Conservation (phyloP, 345 rosid genomes). For the Cardamine resedifolia region DNA sequence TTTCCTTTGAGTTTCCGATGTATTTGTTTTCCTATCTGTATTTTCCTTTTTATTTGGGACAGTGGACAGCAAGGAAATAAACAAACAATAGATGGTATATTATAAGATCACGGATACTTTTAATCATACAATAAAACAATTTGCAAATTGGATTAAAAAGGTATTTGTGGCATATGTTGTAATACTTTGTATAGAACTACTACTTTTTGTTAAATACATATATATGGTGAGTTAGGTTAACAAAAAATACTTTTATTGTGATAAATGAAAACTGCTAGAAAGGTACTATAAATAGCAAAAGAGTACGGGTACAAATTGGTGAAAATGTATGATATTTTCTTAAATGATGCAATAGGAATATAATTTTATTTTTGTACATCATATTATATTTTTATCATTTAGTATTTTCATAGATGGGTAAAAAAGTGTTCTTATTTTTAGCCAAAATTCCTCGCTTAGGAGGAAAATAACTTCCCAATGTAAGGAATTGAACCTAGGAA, state of each 20-base stretch:
- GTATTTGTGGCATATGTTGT: neutral
- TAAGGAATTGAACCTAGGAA: too few relatives aligned
- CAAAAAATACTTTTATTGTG: neutral
- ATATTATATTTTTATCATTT: too few relatives aligned
- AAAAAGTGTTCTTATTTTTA: too few relatives aligned
- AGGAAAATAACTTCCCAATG: too few relatives aligned
- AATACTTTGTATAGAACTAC: neutral
- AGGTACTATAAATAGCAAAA: neutral
- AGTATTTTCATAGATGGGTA: neutral
- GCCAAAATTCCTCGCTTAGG: too few relatives aligned
- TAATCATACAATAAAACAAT: neutral
- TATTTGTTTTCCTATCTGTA: constrained; percentile 31
- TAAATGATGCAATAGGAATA: too few relatives aligned
- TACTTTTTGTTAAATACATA: neutral
- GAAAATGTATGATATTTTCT: neutral
- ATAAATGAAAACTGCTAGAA: neutral
- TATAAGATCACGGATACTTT: neutral
- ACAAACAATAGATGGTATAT: neutral
- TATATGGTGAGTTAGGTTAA: neutral
- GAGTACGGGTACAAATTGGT: neutral
- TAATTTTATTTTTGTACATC: too few relatives aligned
- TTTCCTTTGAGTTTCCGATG: constrained; percentile 37
- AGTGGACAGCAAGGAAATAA: constrained; percentile 17
- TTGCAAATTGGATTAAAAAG: neutral
- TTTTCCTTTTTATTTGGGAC: constrained; percentile 10